Evolutionary conservation across 352 stramenopile genomes (phyloP), one percentile per base, ranked within the genome.

Genomic region (Globisporangium paroecandrum): DNA sequence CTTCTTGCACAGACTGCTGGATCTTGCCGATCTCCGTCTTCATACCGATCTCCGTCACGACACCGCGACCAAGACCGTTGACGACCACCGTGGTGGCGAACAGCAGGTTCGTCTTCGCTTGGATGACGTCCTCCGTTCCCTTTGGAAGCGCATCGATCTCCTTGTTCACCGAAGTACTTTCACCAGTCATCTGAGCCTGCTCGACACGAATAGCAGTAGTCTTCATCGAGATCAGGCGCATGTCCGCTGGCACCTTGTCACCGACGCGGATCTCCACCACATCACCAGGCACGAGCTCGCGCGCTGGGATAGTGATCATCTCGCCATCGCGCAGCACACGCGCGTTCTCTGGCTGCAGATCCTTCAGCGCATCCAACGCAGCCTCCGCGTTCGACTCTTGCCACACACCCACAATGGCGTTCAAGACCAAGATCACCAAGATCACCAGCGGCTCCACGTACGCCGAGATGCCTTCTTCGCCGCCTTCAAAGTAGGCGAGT

Each of bases 1-100:
- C 96, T 59, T 98, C 85, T 62, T 97, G 92, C 24, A 99, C 84
- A n/a, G 79, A 91, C 66, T 90, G 77, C 73, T 98, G 89, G 66
- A 99, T 99, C 83, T 99, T 99, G 29, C 98, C 98, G 67, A 99
- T 99, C 82, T 99, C 97, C 8, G 98, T 99, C 75, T 93, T 79
- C 96, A 99, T 99, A 41, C 98, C 98, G 25, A 98, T 98, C 54
- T 96, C 78, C 9, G 96, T 97, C 10, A 99, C 97, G 10, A 99
- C 79, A 27, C 94, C 97, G 15, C 84, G 77, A 25, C 91, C 97
- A 64, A 97, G 87, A 5, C 98, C 98, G 65, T 97, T 94, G 4
- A 98, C 98, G n/a, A 99, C 90, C 15, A 99, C 97, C 0, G 97
- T 99, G 15, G 97, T 96, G 15, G 94, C 90, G 76, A 99, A 99